These are phyloP conservation scores for Clitopilus hobsonii DNA, from an alignment of 768 basidiomycete species.

Conservation along the genomic window DNA sequence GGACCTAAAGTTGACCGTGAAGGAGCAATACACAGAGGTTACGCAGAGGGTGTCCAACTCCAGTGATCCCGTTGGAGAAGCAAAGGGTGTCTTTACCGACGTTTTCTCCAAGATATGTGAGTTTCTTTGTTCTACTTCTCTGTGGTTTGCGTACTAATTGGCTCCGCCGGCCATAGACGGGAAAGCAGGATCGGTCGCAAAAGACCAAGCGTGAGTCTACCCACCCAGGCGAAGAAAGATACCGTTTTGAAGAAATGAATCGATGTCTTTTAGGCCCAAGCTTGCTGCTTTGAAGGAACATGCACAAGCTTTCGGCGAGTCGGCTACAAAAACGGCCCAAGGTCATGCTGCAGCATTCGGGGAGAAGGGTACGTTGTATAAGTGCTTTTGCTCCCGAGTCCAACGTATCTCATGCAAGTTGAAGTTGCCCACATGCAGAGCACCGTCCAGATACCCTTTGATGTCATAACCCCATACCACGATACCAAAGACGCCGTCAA, in stretches of 20 bases:
- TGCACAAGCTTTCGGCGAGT: neutral
- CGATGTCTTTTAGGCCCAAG: neutral
- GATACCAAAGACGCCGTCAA: too few relatives aligned
- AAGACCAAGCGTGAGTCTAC: neutral
- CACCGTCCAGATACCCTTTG: neutral
- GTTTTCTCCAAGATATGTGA: neutral
- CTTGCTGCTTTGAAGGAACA: neutral
- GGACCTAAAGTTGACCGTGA: neutral
- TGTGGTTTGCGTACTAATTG: neutral
- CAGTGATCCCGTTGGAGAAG: neutral
- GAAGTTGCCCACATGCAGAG: neutral
- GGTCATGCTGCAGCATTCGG: neutral
- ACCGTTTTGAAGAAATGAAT: neutral
- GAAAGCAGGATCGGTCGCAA: neutral
- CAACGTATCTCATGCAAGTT: too few relatives aligned
- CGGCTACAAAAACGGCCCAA: neutral
- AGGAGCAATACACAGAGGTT: neutral
- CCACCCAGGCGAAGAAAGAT: too few relatives aligned
- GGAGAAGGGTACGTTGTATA: neutral
- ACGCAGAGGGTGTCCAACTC: neutral
- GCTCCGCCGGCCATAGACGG: too few relatives aligned
- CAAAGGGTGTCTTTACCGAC: neutral
- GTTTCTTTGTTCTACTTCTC: neutral
- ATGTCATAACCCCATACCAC: too few relatives aligned
- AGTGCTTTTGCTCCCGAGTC: too few relatives aligned